Conservation (phyloP, 2,329 filamentous ascomycete genomes). For the Atkinsonella hypoxylon region DNA sequence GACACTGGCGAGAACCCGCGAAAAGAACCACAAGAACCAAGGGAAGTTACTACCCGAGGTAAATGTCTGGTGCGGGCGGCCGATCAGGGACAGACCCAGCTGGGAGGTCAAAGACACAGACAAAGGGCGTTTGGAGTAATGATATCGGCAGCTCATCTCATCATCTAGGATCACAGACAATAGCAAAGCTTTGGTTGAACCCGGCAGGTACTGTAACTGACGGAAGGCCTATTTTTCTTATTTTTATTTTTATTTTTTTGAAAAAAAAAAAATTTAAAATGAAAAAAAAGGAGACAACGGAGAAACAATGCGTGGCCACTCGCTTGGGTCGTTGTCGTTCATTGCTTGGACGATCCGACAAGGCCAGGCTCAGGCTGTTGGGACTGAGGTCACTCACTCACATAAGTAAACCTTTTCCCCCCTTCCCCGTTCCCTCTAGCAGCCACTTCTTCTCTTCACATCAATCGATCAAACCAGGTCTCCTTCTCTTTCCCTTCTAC, state of each 20-base stretch:
- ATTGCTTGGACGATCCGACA: slow-evolving; percentile 5
- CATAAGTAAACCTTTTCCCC: slow-evolving; percentile 26
- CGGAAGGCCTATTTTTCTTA: no score
- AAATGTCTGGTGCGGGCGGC: no score
- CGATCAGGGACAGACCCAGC: no score
- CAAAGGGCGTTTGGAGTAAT: no score
- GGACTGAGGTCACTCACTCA: slow-evolving; percentile 14
- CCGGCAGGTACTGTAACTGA: no score
- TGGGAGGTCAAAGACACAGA: no score
- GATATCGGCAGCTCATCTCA: no score
- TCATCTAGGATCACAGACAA: no score
- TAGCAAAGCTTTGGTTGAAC: not conserved
- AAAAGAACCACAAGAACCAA: not conserved
- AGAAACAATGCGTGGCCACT: slow-evolving; percentile 3
- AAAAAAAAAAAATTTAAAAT: not conserved
- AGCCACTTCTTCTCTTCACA: slow-evolving; percentile 13
- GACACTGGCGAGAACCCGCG: not conserved
- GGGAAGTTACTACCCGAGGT: no score
- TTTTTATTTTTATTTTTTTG: not conserved
- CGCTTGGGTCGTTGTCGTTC: slow-evolving; percentile 5
- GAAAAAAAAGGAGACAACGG: not conserved
- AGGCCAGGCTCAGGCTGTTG: slow-evolving; percentile 5
- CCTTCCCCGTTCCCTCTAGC: slow-evolving; percentile 17
- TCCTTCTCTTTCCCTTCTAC: slow-evolving; percentile 5
- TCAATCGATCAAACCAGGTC: slow-evolving; percentile 11